Conservation (phyloP, 2,329 filamentous ascomycete genomes). For the Penicillium psychrosexuale region DNA sequence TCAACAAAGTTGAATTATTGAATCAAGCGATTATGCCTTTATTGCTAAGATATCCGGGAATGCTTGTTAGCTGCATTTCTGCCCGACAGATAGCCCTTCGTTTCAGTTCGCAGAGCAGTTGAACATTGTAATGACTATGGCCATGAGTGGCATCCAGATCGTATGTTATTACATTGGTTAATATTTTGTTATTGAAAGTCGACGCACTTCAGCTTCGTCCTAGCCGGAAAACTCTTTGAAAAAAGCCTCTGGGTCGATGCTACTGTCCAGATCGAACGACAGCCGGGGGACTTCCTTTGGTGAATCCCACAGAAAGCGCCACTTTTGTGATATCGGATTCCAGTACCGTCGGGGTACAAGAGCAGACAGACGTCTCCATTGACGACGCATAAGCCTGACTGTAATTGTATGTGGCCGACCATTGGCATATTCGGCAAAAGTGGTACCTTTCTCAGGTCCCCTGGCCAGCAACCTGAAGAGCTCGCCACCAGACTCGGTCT, state of each 20-base stretch:
- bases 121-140: background rate
- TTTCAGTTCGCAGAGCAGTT: background rate
- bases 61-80: background rate
- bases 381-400: slow-evolving; percentile 36
- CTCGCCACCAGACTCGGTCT: slow-evolving; percentile 1
- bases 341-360: slow-evolving; percentile 32
- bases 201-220: background rate
- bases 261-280: slow-evolving; percentile 8
- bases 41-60: background rate
- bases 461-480: slow-evolving; percentile 32
- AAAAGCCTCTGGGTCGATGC: slow-evolving; percentile 8
- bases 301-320: slow-evolving; percentile 31
- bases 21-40: background rate
- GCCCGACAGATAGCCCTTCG: background rate
- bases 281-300: slow-evolving; percentile 16
- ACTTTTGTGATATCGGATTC: slow-evolving; percentile 22
- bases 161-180: background rate
- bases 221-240: slow-evolving; percentile 4
- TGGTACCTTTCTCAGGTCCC: slow-evolving; percentile 37
- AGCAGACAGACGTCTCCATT: slow-evolving; percentile 38
- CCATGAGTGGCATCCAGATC: background rate
- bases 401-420: slow-evolving; percentile 44
- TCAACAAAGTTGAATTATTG: background rate
- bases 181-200: background rate
- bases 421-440: slow-evolving; percentile 31